phyloP scores from a whole-genome alignment of 352 stramenopile species.

The Plasmopara halstedii region DNA sequence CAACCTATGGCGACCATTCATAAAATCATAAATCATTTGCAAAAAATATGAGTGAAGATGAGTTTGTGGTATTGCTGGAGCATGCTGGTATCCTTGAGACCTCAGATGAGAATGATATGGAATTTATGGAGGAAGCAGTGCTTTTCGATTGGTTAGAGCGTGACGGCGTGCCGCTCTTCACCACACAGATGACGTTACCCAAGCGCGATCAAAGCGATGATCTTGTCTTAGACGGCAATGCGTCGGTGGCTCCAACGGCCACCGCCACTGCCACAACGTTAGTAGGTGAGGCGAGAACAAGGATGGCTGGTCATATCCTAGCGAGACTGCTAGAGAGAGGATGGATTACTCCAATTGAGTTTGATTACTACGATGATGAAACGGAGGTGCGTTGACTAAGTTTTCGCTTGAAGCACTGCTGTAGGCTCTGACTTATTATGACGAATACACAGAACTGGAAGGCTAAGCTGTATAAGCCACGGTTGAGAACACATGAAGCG shows the following conservation, averaged over 20 bases:
- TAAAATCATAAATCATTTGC: too few relatives aligned
- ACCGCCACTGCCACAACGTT: conserved; percentile 20
- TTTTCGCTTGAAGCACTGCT: neutral
- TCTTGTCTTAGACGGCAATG: conserved; percentile 18
- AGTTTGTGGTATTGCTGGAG: conserved; percentile 80
- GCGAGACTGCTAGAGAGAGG: conserved; percentile 44
- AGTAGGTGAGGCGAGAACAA: conserved; percentile 21
- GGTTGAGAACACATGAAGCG: conserved; percentile 58
- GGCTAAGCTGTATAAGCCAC: conserved; percentile 46
- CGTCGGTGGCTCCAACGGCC: conserved; percentile 9
- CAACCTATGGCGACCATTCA: too few relatives aligned
- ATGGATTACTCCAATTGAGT: conserved; percentile 53
- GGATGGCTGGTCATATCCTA: conserved; percentile 42
- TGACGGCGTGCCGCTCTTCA: conserved; percentile 62
- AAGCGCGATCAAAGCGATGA: conserved; percentile 16
- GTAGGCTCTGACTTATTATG: neutral
- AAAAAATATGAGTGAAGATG: conserved; percentile 70
- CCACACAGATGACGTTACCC: conserved; percentile 18
- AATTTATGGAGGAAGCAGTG: conserved; percentile 60
- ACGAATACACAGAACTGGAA: conserved; percentile 29
- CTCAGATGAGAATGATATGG: conserved; percentile 55
- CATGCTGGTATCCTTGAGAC: conserved; percentile 70
- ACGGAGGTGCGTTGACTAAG: conserved; percentile 18
- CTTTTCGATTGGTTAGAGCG: conserved; percentile 65
- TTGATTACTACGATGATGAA: conserved; percentile 39